Evolutionary conservation across 139 green algal species (phyloP).

Genomic region (Chlorokybus atmophyticus): DNA sequence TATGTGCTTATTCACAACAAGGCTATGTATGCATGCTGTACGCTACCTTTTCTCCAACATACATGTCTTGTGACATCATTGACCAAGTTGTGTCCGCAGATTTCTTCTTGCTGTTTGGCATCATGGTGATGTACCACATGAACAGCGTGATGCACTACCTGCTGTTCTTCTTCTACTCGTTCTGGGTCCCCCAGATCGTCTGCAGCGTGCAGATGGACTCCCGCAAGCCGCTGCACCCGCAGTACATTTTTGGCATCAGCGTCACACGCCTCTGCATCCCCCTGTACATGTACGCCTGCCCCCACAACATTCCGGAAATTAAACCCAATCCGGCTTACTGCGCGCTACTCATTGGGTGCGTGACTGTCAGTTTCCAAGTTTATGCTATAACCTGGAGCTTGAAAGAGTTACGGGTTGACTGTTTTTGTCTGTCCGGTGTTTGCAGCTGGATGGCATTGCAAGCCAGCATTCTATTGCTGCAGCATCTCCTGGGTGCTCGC

Average conservation of each 20-base stretch:
- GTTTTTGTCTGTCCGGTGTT: too few relatives aligned
- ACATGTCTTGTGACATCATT: too few relatives aligned
- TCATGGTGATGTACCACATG: slow-evolving; percentile 36
- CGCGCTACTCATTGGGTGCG: not conserved
- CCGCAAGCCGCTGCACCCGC: slow-evolving; percentile 48
- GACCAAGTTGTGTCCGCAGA: too few relatives aligned
- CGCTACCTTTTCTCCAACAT: not conserved
- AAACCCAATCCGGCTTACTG: slow-evolving; percentile 30
- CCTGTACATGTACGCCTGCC: slow-evolving; percentile 52
- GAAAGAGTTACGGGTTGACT: too few relatives aligned
- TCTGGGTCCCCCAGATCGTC: slow-evolving; percentile 78
- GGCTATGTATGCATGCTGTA: not conserved
- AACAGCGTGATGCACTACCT: slow-evolving; percentile 17
- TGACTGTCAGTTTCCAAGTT: too few relatives aligned
- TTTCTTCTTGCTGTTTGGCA: slow-evolving; percentile 30
- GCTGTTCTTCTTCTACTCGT: slow-evolving; percentile 38
- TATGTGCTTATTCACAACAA: not conserved
- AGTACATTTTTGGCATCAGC: slow-evolving; percentile 64
- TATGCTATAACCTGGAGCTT: too few relatives aligned
- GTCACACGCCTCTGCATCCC: slow-evolving; percentile 47
- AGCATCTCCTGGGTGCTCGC: slow-evolving; percentile 45
- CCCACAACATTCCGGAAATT: slow-evolving; percentile 27
- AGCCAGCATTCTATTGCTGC: slow-evolving; percentile 42
- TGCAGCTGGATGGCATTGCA: slow-evolving; percentile 39
- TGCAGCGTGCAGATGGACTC: slow-evolving; percentile 37